Conservation (phyloP, 768 basidiomycete genomes). For the Crucibulum laeve region DNA sequence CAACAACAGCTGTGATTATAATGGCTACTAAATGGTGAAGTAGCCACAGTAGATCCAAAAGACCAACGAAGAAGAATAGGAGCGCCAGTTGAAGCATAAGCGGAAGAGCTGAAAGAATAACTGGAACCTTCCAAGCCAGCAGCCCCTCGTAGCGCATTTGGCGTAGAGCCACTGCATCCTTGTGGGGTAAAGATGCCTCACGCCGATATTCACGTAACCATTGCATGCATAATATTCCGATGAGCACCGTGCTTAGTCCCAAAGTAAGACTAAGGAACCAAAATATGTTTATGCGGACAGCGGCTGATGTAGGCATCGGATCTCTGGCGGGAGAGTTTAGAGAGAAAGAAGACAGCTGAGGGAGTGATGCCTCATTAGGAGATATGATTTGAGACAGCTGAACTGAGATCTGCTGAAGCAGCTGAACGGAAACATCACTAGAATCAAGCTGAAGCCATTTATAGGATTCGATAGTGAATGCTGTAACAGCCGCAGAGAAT, state of each 20-base stretch:
- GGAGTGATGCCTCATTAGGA: neutral
- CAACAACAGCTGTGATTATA: slow-evolving; percentile 5
- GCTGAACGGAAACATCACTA: slow-evolving; percentile 9
- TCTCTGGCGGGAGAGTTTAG: neutral
- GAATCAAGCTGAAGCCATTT: slow-evolving; percentile 16
- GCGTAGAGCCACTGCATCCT: slow-evolving; percentile 11
- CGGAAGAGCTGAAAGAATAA: slow-evolving; percentile 13
- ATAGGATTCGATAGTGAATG: slow-evolving; percentile 24
- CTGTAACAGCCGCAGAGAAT: slow-evolving; percentile 23
- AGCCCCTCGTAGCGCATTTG: slow-evolving; percentile 15
- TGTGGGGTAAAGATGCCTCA: slow-evolving; percentile 1
- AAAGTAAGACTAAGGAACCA: too few relatives aligned
- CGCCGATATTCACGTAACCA: slow-evolving; percentile 1
- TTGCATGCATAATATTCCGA: slow-evolving; percentile 1
- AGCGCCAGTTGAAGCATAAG: slow-evolving; percentile 16
- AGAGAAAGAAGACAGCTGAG: neutral
- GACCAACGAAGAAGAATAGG: slow-evolving; percentile 17
- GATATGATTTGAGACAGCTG: neutral
- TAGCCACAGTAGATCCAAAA: slow-evolving; percentile 14
- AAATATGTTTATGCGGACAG: slow-evolving; percentile 1
- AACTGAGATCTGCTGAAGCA: slow-evolving; percentile 13
- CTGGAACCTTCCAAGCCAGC: slow-evolving; percentile 13
- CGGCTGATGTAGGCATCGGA: neutral
- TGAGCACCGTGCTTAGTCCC: neutral
- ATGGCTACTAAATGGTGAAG: slow-evolving; percentile 10